Evolutionary conservation across 345 rosid genomes (phyloP).

Genomic region (Aurinia saxatilis): DNA sequence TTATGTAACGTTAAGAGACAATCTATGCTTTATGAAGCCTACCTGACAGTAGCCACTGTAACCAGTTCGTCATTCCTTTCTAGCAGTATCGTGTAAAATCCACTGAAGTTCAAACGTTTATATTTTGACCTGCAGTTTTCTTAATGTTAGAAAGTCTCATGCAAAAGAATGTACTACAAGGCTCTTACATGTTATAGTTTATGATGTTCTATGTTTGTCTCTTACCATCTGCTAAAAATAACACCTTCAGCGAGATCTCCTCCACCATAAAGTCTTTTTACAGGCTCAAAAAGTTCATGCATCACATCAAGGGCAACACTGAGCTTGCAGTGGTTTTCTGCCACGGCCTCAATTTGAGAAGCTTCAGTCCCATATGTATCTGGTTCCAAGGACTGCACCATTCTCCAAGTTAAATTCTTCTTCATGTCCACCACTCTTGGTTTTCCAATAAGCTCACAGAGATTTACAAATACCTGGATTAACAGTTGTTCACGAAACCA

Average conservation of each 20-base stretch:
- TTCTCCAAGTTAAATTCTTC: slow-evolving; percentile 66
- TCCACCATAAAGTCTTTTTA: slow-evolving; percentile 41
- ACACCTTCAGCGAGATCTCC: slow-evolving; percentile 68
- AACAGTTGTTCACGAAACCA: slow-evolving; percentile 5
- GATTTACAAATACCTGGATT: slow-evolving; percentile 56
- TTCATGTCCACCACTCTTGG: slow-evolving; percentile 45
- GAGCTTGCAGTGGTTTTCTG: slow-evolving; percentile 55
- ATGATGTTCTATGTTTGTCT: slow-evolving; percentile 1
- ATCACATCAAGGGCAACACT: slow-evolving; percentile 62
- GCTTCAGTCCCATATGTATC: slow-evolving; percentile 26
- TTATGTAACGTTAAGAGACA: slow-evolving; percentile 2
- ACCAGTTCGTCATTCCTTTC: slow-evolving; percentile 66
- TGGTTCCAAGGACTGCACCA: slow-evolving; percentile 35
- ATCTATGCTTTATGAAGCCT: slow-evolving; percentile 9
- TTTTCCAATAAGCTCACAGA: slow-evolving; percentile 53
- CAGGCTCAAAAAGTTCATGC: slow-evolving; percentile 84
- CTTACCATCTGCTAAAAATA: slow-evolving; percentile 67
- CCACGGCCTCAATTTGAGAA: slow-evolving; percentile 33
- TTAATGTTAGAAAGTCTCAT: background rate
- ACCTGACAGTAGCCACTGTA: slow-evolving; percentile 67
- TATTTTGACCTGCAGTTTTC: slow-evolving; percentile 46
- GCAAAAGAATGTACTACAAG: background rate
- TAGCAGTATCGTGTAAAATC: slow-evolving; percentile 69
- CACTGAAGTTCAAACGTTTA: slow-evolving; percentile 61
- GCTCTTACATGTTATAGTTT: background rate